phyloP scores from a whole-genome alignment of 768 basidiomycete species.

The Tephrocybe sp. region DNA sequence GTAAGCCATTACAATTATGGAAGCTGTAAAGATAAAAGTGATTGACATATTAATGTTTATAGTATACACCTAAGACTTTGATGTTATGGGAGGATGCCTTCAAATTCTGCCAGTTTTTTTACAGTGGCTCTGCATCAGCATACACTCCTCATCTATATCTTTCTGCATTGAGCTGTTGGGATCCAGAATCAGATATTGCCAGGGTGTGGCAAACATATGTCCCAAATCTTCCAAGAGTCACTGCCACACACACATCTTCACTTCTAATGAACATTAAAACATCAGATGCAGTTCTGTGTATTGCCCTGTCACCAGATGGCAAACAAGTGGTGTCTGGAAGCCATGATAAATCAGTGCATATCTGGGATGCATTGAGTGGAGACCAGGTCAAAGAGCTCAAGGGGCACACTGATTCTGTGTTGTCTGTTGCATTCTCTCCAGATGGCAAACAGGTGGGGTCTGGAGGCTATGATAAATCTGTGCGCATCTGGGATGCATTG shows the following conservation, averaged over 20 bases:
- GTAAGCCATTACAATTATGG: neutral
- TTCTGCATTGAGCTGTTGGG: neutral
- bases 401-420: neutral
- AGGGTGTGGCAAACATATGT: neutral
- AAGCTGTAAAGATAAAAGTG: neutral
- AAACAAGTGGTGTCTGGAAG: no score
- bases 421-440: neutral
- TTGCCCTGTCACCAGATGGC: neutral
- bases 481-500: neutral
- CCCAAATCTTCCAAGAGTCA: neutral
- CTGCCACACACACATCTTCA: neutral
- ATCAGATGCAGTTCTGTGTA: neutral
- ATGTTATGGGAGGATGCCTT: slow-evolving; percentile 1
- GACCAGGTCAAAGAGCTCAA: no score
- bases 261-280: neutral
- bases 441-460: no score
- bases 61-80: neutral
- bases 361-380: neutral
- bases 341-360: neutral
- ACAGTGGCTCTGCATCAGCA: neutral
- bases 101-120: slow-evolving; percentile 1
- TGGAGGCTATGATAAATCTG: neutral
- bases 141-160: slow-evolving; percentile 2
- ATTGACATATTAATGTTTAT: neutral
- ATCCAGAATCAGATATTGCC: neutral